Conservation (phyloP, 2,329 filamentous ascomycete genomes). For the Alternaria solani region DNA sequence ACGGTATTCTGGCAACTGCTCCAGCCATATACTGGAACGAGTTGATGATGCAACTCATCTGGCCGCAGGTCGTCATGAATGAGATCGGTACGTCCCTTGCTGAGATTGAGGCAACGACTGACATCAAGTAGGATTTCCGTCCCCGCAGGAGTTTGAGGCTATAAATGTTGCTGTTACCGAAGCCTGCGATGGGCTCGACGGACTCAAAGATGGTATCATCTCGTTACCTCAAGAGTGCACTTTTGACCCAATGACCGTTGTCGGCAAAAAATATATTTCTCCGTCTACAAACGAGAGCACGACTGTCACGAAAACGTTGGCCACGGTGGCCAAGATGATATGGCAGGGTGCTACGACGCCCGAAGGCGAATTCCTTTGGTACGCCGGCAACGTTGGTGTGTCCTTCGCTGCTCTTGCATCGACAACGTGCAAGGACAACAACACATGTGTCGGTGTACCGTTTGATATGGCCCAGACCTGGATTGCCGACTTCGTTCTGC, state of each 20-base stretch:
- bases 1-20: conserved; percentile 44
- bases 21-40: conserved; percentile 32
- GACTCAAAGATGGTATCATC: conserved; percentile 44
- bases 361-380: conserved; percentile 24
- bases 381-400: conserved; percentile 19
- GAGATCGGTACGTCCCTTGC: conserved; percentile 18
- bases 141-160: conserved; percentile 32
- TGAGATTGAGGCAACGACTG: background rate
- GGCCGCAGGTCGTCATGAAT: conserved; percentile 40
- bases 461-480: conserved; percentile 18
- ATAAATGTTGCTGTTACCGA: conserved; percentile 24
- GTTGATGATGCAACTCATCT: conserved; percentile 27
- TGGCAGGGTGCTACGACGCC: conserved; percentile 23
- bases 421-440: conserved; percentile 21
- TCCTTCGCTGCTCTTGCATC: conserved; percentile 12
- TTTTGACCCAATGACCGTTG: conserved; percentile 26
- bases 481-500: conserved; percentile 23
- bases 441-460: conserved; percentile 19
- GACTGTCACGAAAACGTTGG: conserved; percentile 16
- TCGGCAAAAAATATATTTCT: conserved; percentile 22
- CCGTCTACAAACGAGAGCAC: conserved; percentile 13
- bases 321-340: conserved; percentile 19
- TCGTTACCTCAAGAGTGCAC: conserved; percentile 28
- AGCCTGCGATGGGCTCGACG: conserved; percentile 39
- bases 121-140: conserved; percentile 9